phyloP scores from a whole-genome alignment of 495 filamentous ascomycete genomes.

The Hyphodiscus hymeniophilus region DNA sequence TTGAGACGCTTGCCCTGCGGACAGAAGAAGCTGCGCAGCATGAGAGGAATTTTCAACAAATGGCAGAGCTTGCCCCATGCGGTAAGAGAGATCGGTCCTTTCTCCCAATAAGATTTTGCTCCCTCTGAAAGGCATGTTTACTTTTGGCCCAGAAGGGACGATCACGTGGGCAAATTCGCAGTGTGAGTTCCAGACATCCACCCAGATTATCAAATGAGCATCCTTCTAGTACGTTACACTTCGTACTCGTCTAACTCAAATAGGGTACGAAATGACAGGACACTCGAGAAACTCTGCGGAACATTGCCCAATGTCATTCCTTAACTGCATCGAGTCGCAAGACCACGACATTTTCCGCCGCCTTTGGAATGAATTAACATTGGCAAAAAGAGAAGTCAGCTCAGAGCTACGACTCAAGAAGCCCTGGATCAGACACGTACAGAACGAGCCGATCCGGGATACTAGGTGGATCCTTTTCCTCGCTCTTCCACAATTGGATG shows the following conservation, averaged over 20 bases:
- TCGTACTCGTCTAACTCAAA: not conserved
- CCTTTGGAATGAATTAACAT: constrained; percentile 48
- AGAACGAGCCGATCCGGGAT: constrained; percentile 26
- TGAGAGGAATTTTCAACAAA: constrained; percentile 60
- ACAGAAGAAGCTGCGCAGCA: constrained; percentile 60
- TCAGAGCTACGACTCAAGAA: constrained; percentile 61
- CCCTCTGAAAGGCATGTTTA: constrained; percentile 50
- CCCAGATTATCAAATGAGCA: too few species aligned
- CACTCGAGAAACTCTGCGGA: constrained; percentile 13
- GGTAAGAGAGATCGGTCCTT: not conserved
- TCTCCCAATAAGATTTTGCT: not conserved
- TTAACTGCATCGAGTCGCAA: constrained; percentile 53
- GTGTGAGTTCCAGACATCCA: constrained; percentile 4
- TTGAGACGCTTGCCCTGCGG: constrained; percentile 51
- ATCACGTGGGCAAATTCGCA: constrained; percentile 54
- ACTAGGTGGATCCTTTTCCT: constrained; percentile 64
- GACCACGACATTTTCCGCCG: constrained; percentile 41
- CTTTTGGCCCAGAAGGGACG: constrained; percentile 49
- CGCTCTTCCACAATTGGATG: constrained; percentile 54
- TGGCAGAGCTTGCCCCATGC: constrained; percentile 60
- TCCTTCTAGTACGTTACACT: too few species aligned
- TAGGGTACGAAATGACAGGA: constrained; percentile 22
- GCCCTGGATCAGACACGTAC: constrained; percentile 45
- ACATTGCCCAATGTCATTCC: constrained; percentile 37
- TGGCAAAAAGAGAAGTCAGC: constrained; percentile 45